Percentiles rank a stretch among this genome's conserved stretches.
Evolutionary conservation across 2,329 filamentous ascomycete species (phyloP).

Genomic region (Dactylellina sp.): DNA sequence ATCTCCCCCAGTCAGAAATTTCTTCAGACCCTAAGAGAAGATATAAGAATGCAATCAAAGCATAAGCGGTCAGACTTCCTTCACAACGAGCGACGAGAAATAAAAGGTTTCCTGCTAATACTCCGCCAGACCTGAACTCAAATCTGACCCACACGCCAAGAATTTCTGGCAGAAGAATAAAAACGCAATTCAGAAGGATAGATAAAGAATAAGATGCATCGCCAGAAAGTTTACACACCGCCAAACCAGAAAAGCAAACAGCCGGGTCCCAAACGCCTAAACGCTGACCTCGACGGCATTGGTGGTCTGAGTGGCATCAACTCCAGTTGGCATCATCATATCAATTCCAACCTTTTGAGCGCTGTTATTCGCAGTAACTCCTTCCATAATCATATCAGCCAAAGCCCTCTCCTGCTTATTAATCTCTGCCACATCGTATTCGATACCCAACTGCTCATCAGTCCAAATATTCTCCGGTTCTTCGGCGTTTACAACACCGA

Average conservation of each 20-base stretch:
- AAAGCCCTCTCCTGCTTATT: constrained; percentile 35
- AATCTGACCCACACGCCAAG: not conserved
- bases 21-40: not conserved
- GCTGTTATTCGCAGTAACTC: constrained; percentile 11
- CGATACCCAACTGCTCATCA: constrained; percentile 83
- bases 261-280: constrained; percentile 4
- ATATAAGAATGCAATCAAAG: not conserved
- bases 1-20: not conserved
- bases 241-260: constrained; percentile 1
- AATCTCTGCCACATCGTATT: constrained; percentile 60
- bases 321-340: constrained; percentile 25
- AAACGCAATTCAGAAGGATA: not conserved
- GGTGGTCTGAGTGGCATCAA: not conserved
- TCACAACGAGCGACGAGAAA: constrained; percentile 15
- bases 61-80: not conserved
- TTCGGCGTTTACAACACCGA: constrained; percentile 76
- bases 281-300: constrained; percentile 46
- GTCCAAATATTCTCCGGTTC: constrained; percentile 81
- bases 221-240: not conserved
- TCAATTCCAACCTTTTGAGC: constrained; percentile 14
- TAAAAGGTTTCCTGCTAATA: not conserved
- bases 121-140: not conserved
- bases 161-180: too few relatives aligned
- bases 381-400: constrained; percentile 48
- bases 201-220: not conserved